A percentile compares a stretch with the other conserved stretches of the same genome.
Conservation (phyloP, 2,329 filamentous ascomycete species). For the Verticillium tricorpus region DNA sequence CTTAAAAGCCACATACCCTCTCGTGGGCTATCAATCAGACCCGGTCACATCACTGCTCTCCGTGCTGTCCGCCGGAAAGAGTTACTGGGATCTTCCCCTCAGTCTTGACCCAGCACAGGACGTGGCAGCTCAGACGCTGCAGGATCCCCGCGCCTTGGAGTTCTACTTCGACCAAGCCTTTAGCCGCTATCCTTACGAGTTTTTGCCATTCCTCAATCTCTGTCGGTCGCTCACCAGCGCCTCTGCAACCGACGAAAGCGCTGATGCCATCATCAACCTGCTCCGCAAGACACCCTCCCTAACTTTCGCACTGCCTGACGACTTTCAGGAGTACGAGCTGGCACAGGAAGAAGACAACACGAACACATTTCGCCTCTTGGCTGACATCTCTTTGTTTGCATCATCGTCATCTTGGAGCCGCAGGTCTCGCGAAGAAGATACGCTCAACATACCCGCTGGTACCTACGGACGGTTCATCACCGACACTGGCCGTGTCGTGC, state of each 20-base stretch:
- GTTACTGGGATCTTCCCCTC: conserved; percentile 46
- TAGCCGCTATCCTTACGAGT: conserved; percentile 81
- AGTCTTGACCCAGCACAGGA: conserved; percentile 7
- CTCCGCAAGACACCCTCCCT: conserved; percentile 68
- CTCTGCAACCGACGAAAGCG: conserved; percentile 24
- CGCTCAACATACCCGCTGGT: conserved; percentile 60
- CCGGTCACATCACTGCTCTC: conserved; percentile 63
- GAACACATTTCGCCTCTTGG: conserved; percentile 67
- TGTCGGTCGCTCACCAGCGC: conserved; percentile 56
- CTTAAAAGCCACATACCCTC: conserved; percentile 60
- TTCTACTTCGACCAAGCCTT: conserved; percentile 64
- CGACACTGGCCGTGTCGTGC: conserved; percentile 70
- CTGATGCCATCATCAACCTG: conserved; percentile 55
- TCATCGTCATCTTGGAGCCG: conserved; percentile 40
- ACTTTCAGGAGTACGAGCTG: conserved; percentile 71
- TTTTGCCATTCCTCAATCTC: conserved; percentile 70
- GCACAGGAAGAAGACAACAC: conserved; percentile 82
- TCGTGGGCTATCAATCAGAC: conserved; percentile 69
- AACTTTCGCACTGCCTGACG: conserved; percentile 68
- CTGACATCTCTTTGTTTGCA: conserved; percentile 60
- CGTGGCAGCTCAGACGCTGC: conserved; percentile 6
- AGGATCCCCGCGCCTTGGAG: conserved; percentile 40
- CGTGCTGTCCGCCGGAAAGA: conserved; percentile 52
- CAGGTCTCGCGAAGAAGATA: conserved; percentile 39
- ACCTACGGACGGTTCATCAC: conserved; percentile 70